Conservation (phyloP, 2,329 filamentous ascomycete genomes). For the Beauveria brongniartii region DNA sequence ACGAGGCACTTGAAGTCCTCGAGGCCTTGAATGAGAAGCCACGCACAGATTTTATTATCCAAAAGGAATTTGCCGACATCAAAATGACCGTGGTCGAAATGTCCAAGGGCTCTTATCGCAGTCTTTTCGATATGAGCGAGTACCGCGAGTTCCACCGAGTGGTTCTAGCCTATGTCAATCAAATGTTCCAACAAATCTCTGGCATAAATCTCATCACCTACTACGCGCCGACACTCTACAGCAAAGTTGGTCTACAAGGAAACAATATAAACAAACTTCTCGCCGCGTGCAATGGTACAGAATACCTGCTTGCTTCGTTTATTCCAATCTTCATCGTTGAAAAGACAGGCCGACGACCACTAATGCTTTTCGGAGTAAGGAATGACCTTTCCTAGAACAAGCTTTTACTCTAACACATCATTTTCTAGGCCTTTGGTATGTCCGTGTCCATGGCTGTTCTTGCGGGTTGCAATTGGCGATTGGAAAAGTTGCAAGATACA, state of each 20-base stretch:
- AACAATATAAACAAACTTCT: conserved; percentile 11
- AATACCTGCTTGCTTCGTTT: conserved; percentile 18
- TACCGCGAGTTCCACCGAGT: conserved; percentile 49
- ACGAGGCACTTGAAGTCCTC: conserved; percentile 42
- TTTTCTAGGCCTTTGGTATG: conserved; percentile 5
- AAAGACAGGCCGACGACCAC: conserved; percentile 1
- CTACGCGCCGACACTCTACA: conserved; percentile 17
- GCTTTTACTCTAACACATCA: neutral
- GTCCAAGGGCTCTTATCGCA: conserved; percentile 42
- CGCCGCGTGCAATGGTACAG: conserved; percentile 14
- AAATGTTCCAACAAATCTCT: conserved; percentile 38
- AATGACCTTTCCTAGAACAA: neutral
- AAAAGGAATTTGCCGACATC: conserved; percentile 3
- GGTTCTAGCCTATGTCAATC: conserved; percentile 47
- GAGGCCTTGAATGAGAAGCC: conserved; percentile 10
- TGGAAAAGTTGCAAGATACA: neutral
- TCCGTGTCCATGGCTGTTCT: conserved; percentile 11
- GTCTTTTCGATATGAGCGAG: conserved; percentile 51
- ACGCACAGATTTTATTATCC: neutral
- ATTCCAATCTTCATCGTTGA: conserved; percentile 9
- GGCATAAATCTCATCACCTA: conserved; percentile 24
- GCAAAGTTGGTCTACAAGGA: conserved; percentile 11
- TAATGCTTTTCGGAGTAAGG: conserved; percentile 8
- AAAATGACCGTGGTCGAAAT: conserved; percentile 17
- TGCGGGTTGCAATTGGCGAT: conserved; percentile 6